Conservation (phyloP, 805 yeast species). For the Citeromyces matritensis region DNA sequence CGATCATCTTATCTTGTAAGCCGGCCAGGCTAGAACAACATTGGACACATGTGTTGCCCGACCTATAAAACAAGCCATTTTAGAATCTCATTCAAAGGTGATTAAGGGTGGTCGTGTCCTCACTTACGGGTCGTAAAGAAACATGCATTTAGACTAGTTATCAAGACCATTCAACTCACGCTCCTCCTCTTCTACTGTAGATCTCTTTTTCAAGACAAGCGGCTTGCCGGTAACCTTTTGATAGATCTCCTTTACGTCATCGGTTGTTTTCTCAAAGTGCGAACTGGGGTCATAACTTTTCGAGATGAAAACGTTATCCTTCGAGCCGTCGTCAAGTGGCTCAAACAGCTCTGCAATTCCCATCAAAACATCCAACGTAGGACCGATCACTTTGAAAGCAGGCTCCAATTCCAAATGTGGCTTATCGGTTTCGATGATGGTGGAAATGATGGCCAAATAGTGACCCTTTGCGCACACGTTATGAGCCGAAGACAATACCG, state of each 20-base stretch:
- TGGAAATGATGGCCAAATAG: conserved; percentile 85
- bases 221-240: conserved; percentile 88
- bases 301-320: conserved; percentile 68
- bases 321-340: conserved; percentile 72
- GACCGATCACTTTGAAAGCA: conserved; percentile 82
- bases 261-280: conserved; percentile 92
- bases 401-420: conserved; percentile 90
- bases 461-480: conserved; percentile 83
- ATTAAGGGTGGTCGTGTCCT: too few relatives aligned
- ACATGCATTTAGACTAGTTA: neutral
- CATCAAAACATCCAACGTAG: conserved; percentile 73
- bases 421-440: conserved; percentile 83
- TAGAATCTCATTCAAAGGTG: too few relatives aligned
- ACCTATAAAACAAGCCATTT: too few relatives aligned
- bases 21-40: too few relatives aligned
- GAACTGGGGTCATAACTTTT: conserved; percentile 88
- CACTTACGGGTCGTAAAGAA: too few relatives aligned
- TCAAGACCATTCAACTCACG: conserved; percentile 10
- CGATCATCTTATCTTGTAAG: too few relatives aligned
- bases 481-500: conserved; percentile 79
- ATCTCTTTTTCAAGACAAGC: conserved; percentile 68
- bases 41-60: too few relatives aligned
- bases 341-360: conserved; percentile 86
- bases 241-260: conserved; percentile 90
- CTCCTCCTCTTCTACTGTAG: conserved; percentile 49